Evolutionary conservation across 1,284 basidiomycete genomes (phyloP).

Genomic region (Ceraceosorus bombacis): DNA sequence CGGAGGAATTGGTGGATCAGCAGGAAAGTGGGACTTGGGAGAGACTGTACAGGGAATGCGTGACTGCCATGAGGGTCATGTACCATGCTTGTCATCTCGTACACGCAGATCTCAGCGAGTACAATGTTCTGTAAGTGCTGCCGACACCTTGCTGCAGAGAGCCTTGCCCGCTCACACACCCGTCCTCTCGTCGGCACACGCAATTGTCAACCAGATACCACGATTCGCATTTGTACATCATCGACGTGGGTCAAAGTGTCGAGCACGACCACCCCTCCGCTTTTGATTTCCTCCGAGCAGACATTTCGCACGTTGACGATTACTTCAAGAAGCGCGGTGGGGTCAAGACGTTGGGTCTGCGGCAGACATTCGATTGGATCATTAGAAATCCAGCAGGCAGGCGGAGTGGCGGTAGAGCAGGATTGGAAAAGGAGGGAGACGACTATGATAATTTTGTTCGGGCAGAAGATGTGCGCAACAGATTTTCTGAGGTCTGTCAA

Average conservation of each 20-base stretch:
- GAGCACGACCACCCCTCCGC: conserved; percentile 92
- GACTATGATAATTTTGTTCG: background rate
- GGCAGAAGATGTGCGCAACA: background rate
- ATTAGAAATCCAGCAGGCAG: conserved; percentile 16
- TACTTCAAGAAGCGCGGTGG: conserved; percentile 72
- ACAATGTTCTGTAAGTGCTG: conserved; percentile 78
- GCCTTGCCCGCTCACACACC: background rate
- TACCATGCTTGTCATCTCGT: conserved; percentile 87
- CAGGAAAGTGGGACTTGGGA: conserved; percentile 15
- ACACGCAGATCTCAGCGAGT: conserved; percentile 95
- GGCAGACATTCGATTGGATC: conserved; percentile 66
- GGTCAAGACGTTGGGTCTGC: conserved; percentile 68
- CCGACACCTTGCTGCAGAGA: background rate
- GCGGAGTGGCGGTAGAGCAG: conserved; percentile 28
- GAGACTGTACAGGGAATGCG: conserved; percentile 69
- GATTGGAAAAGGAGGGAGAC: conserved; percentile 28
- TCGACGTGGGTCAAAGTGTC: conserved; percentile 97
- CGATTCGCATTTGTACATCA: conserved; percentile 71
- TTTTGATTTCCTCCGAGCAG: conserved; percentile 79
- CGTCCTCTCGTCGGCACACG: background rate
- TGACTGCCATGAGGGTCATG: conserved; percentile 73
- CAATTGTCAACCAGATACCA: conserved; percentile 51
- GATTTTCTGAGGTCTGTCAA: background rate
- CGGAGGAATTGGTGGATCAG: conserved; percentile 32
- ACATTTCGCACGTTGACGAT: conserved; percentile 86